These are phyloP conservation scores for Stropharia rugosoannulata DNA, from an alignment of 768 basidiomycete species.

Conservation along the genomic window DNA sequence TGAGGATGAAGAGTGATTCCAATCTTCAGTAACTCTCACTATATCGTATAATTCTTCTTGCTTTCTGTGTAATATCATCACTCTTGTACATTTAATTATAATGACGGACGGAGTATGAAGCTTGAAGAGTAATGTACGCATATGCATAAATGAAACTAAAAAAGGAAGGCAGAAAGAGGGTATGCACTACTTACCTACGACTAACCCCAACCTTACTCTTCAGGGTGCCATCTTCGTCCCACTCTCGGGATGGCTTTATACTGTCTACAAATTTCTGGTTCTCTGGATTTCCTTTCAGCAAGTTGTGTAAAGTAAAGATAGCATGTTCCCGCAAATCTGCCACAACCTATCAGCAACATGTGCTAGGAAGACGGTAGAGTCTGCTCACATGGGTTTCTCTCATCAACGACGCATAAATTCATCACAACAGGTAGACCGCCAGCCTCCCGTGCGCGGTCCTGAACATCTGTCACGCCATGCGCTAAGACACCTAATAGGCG, in stretches of 20 bases:
- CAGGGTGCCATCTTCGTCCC: slow-evolving; percentile 57
- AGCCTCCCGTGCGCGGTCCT: slow-evolving; percentile 69
- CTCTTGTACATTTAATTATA: slow-evolving; percentile 10
- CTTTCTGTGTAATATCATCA: background rate
- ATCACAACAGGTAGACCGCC: slow-evolving; percentile 82
- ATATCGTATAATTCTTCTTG: background rate
- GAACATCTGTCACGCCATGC: slow-evolving; percentile 60
- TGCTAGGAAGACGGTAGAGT: slow-evolving; percentile 12
- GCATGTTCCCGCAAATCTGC: slow-evolving; percentile 91
- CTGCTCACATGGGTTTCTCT: slow-evolving; percentile 87
- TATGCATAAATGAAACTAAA: background rate
- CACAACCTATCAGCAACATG: background rate
- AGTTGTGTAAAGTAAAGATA: slow-evolving; percentile 77
- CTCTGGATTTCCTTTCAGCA: slow-evolving; percentile 72
- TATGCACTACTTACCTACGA: slow-evolving; percentile 28
- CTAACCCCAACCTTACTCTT: slow-evolving; percentile 34
- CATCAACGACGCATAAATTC: slow-evolving; percentile 88
- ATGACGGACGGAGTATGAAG: background rate
- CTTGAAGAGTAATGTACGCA: background rate
- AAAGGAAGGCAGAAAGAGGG: background rate
- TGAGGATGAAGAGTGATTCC: slow-evolving; percentile 56
- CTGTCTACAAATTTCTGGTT: slow-evolving; percentile 81
- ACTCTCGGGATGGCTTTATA: slow-evolving; percentile 61
- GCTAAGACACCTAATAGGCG: slow-evolving; percentile 80
- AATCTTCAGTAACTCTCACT: background rate